Evolutionary conservation across 192 early-diverging fungal genomes (phyloP), one percentile per base, ranked within the genome.

Genomic region (Cladochytrium replicatum): DNA sequence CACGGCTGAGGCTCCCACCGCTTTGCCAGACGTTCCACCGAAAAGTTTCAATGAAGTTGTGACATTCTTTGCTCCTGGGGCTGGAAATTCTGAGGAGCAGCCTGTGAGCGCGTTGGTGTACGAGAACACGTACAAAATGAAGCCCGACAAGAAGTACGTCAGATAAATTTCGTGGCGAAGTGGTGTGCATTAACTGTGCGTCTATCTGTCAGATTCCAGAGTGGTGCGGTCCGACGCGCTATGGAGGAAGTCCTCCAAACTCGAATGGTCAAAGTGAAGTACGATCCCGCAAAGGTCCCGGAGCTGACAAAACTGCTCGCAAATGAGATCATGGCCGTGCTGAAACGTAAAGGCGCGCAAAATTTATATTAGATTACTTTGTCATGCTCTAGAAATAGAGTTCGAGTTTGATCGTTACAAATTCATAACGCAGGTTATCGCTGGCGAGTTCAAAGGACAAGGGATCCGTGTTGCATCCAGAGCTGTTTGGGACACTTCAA

Each of bases 361-460:
- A 13, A 44, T 27, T 13, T 27, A 13, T 13, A 13, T 13, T 13
- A 26, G 32, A 44, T 13, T 13, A 17, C 43, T 44, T 13, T 47
- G 7, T 48, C 17, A 48, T 48, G n/a, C 44, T 17, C 19, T 6
- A 9, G 17, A 48, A 47, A 25, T 57, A 80, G 77, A 75, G 51
- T 61, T 80, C 4, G 66, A 69, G 2, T 72, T 57, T 40, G 70
- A 73, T 6, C 51, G 77, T 11, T 78, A 75, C 72, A 78, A 78
- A 49, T 53, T 68, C 40, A 67, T 80, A 5, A 72, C 75, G 19
- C 68, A 80, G 24, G 69, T 80, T 4, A 56, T 60, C 3, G 67
- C 78, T 22, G 71, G 74, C 15, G 77, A 78, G 46, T 78, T 78
- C 48, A 78, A 74, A 31, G 77, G 75, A 0, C 77, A 80, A 41